A percentile compares a stretch with the other conserved stretches of the same genome.
These are phyloP conservation scores for Fusarium sp. DNA, from an alignment of 2,329 filamentous ascomycete species.

Conservation along the genomic window DNA sequence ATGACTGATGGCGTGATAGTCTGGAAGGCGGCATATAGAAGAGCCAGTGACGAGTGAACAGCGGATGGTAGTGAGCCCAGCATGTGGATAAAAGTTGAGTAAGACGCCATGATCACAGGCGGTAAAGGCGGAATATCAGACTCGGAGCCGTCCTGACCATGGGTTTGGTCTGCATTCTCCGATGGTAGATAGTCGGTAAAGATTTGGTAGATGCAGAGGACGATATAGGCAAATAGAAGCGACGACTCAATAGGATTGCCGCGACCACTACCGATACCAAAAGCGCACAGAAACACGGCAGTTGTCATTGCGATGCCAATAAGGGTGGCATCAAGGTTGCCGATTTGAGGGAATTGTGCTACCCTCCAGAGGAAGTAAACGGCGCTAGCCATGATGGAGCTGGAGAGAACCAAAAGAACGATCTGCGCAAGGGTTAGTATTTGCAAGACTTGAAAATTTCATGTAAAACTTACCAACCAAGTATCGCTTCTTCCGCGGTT, in stretches of 20 bases:
- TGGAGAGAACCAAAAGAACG: constrained; percentile 85
- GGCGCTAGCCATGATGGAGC: constrained; percentile 90
- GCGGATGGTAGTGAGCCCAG: constrained; percentile 85
- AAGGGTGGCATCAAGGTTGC: constrained; percentile 89
- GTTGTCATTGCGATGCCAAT: constrained; percentile 95
- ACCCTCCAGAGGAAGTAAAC: constrained; percentile 98
- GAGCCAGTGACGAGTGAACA: constrained; percentile 83
- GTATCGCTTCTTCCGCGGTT: constrained; percentile 93
- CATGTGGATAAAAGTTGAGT: constrained; percentile 88
- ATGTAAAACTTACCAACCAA: constrained; percentile 80
- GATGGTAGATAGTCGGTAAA: constrained; percentile 97
- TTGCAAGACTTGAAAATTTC: background rate
- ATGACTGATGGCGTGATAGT: constrained; percentile 96
- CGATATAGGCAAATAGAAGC: constrained; percentile 93
- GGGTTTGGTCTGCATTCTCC: constrained; percentile 66
- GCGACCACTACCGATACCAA: constrained; percentile 92
- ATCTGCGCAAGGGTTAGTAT: constrained; percentile 72
- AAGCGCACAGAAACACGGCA: constrained; percentile 90
- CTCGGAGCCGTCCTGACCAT: constrained; percentile 65
- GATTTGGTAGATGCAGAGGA: constrained; percentile 99
- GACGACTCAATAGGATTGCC: constrained; percentile 97
- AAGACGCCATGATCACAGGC: constrained; percentile 98
- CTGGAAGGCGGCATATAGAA: constrained; percentile 91
- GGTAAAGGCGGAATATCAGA: constrained; percentile 97
- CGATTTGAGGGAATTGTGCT: constrained; percentile 90